Percentiles rank a stretch among this genome's conserved stretches.
phyloP scores from a whole-genome alignment of 257 asterid species.

The Linaria vulgaris region DNA sequence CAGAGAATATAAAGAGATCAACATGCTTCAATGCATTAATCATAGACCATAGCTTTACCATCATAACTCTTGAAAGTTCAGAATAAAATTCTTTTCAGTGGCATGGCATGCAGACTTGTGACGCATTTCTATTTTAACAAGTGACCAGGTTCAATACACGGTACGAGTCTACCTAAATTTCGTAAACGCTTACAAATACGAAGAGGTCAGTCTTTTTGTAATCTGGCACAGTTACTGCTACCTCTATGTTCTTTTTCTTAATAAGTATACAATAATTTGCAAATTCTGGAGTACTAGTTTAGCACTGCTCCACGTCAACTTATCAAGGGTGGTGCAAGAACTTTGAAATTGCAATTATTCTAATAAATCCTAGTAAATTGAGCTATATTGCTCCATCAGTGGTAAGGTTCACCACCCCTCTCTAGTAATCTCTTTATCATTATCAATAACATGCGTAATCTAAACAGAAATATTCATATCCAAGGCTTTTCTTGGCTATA shows the following conservation, averaged over 20 bases:
- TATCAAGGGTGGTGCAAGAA: slow-evolving; percentile 1
- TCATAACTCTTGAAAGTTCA: slow-evolving; percentile 12
- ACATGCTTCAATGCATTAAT: slow-evolving; percentile 5
- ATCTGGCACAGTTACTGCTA: no score
- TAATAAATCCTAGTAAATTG: neutral
- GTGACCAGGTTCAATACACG: no score
- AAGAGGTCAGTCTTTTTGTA: no score
- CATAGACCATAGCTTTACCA: slow-evolving; percentile 10
- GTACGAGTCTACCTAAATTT: no score
- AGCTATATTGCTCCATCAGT: neutral
- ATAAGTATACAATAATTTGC: slow-evolving; percentile 3
- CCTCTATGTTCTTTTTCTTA: no score
- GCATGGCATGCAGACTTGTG: slow-evolving; percentile 19
- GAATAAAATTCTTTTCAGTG: slow-evolving; percentile 16
- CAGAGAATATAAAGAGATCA: slow-evolving; percentile 15
- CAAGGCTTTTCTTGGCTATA: slow-evolving; percentile 17
- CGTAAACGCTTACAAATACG: no score
- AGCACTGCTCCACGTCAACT: slow-evolving; percentile 19
- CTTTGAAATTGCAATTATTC: no score
- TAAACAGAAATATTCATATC: neutral
- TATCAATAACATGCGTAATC: neutral
- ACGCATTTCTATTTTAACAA: no score
- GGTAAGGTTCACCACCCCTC: no score
- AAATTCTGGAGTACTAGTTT: slow-evolving; percentile 3
- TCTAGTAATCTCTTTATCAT: no score